Evolutionary conservation across 495 filamentous ascomycete species (phyloP).

Genomic region (Baudoinia panamericana): DNA sequence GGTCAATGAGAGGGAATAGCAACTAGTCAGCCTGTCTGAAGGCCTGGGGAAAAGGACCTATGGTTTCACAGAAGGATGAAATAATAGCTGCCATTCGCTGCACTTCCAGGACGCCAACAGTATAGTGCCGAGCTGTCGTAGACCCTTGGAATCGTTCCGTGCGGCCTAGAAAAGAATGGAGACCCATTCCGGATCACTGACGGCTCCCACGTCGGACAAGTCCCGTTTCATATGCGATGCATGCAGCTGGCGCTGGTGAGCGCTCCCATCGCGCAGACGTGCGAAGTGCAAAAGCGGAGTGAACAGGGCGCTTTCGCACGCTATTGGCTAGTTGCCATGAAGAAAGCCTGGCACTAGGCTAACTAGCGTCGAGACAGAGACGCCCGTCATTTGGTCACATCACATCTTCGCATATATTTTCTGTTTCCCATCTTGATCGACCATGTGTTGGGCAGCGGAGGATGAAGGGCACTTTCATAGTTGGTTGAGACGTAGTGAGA

Average conservation of each 20-base stretch:
- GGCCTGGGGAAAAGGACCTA: conserved; percentile 10
- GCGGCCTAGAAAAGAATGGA: conserved; percentile 3
- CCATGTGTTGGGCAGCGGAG: no score
- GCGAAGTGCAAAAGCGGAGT: not conserved
- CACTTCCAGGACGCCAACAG: conserved; percentile 9
- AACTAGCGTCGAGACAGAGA: no score
- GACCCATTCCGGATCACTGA: not conserved
- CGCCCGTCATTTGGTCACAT: no score
- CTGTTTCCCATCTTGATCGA: no score
- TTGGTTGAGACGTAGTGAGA: no score
- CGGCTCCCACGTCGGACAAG: not conserved
- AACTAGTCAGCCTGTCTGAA: conserved; percentile 9
- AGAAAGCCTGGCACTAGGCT: no score
- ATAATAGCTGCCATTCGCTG: conserved; percentile 16
- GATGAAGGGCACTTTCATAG: no score
- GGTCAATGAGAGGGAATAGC: conserved; percentile 8
- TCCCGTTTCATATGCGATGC: conserved; percentile 7
- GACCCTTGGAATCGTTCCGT: not conserved
- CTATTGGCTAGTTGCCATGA: no score
- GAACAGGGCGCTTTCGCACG: not conserved
- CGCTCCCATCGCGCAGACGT: not conserved
- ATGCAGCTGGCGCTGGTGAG: conserved; percentile 5
- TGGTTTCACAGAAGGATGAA: conserved; percentile 4
- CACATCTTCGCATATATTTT: no score
- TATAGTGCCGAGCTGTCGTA: conserved; percentile 6